Conservation (phyloP, 73 alveolate species). For the Paramecium bursaria region DNA sequence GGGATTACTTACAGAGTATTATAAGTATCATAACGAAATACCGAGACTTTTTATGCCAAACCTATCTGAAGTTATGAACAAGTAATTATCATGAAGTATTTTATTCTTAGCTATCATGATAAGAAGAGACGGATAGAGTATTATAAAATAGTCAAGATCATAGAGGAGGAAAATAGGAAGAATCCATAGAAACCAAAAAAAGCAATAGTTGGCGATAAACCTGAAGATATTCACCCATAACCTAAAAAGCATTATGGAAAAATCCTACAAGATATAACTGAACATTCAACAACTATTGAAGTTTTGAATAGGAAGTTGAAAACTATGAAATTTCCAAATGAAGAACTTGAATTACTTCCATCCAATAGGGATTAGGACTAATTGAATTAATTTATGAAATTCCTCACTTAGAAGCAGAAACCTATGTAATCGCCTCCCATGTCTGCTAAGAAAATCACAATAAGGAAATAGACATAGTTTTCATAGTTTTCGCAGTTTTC, state of each 20-base stretch:
- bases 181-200: slow-evolving; percentile 67
- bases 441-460: no score
- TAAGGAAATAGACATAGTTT: no score
- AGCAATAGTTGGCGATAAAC: slow-evolving; percentile 67
- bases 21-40: slow-evolving; percentile 68
- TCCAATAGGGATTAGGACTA: slow-evolving; percentile 38
- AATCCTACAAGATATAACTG: slow-evolving; percentile 25
- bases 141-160: slow-evolving; percentile 63
- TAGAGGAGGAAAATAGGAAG: slow-evolving; percentile 62
- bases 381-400: slow-evolving; percentile 13
- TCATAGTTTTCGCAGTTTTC: slow-evolving; percentile 9
- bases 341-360: slow-evolving; percentile 42
- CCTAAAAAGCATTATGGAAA: slow-evolving; percentile 24
- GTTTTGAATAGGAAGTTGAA: not conserved
- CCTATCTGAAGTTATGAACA: slow-evolving; percentile 50
- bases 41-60: slow-evolving; percentile 62
- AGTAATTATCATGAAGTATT: not conserved
- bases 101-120: slow-evolving; percentile 58
- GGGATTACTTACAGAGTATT: slow-evolving; percentile 52
- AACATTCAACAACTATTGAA: slow-evolving; percentile 34
- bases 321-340: slow-evolving; percentile 4
- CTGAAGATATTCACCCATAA: slow-evolving; percentile 21
- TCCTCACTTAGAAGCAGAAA: no score
- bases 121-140: slow-evolving; percentile 69
- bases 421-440: no score